Evolutionary conservation across 805 yeast genomes (phyloP).

Genomic region (Scheffersomyces ergatensis): DNA sequence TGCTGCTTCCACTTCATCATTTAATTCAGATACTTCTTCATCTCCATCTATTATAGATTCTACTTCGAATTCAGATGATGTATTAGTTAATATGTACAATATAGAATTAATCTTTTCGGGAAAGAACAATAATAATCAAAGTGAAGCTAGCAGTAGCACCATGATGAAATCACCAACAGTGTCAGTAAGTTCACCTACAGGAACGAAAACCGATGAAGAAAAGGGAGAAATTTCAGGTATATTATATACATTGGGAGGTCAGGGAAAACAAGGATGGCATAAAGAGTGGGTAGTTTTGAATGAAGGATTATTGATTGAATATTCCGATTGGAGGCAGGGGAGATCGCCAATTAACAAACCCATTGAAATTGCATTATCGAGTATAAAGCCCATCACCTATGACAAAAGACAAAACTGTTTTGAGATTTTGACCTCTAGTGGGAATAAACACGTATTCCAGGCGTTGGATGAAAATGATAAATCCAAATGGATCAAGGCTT

Average conservation of each 20-base stretch:
- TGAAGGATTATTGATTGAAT: conserved; percentile 68
- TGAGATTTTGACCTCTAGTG: conserved; percentile 70
- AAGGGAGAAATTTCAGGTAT: conserved; percentile 44
- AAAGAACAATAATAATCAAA: neutral
- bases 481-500: conserved; percentile 63
- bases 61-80: conserved; percentile 9
- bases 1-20: neutral
- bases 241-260: conserved; percentile 57
- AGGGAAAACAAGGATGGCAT: conserved; percentile 75
- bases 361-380: conserved; percentile 67
- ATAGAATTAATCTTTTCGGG: conserved; percentile 27
- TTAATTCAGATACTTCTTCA: conserved; percentile 3
- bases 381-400: conserved; percentile 46
- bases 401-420: conserved; percentile 61
- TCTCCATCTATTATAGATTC: neutral
- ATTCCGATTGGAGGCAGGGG: conserved; percentile 77
- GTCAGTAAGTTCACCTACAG: too few relatives aligned
- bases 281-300: conserved; percentile 80
- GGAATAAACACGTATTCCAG: conserved; percentile 68
- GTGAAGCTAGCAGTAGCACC: conserved; percentile 1
- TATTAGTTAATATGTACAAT: conserved; percentile 20
- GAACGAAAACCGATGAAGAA: conserved; percentile 17
- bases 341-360: conserved; percentile 60
- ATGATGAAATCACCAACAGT: conserved; percentile 1
- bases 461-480: conserved; percentile 68